A percentile compares a stretch with the other conserved stretches of the same genome.
Conservation (phyloP, 345 rosid genomes). For the Eucalyptus marginata region DNA sequence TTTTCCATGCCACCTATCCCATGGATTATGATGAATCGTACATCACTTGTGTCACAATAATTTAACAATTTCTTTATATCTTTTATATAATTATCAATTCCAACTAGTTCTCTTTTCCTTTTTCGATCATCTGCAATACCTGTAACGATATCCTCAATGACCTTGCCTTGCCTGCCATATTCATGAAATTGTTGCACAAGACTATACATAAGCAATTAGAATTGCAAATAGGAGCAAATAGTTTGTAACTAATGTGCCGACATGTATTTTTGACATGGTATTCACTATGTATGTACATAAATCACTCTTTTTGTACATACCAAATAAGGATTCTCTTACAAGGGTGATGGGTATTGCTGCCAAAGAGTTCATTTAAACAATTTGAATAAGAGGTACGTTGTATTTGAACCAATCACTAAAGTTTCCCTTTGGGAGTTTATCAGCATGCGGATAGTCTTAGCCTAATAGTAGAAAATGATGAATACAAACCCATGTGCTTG, state of each 20-base stretch:
- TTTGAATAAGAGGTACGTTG: too few relatives aligned
- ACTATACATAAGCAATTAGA: not conserved
- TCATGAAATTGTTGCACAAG: too few relatives aligned
- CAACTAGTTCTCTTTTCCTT: not conserved
- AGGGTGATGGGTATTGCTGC: too few relatives aligned
- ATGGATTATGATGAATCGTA: not conserved
- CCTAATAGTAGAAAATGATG: too few relatives aligned
- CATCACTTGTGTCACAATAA: not conserved
- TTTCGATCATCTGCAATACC: not conserved
- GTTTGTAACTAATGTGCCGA: not conserved
- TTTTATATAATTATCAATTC: not conserved
- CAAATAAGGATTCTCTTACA: too few relatives aligned
- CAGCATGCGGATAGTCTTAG: too few relatives aligned
- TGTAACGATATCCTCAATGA: not conserved
- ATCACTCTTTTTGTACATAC: too few relatives aligned
- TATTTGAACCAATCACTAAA: too few relatives aligned
- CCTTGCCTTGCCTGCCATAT: not conserved
- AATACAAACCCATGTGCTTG: too few relatives aligned
- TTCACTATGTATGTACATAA: too few relatives aligned
- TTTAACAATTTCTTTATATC: not conserved
- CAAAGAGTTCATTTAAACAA: too few relatives aligned
- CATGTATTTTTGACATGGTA: not conserved
- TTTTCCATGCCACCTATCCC: not conserved
- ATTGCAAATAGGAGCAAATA: not conserved
- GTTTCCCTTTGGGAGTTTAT: too few relatives aligned